These are phyloP conservation scores for Cucurbita pepo DNA, from an alignment of 306 rosid species.

Conservation along the genomic window DNA sequence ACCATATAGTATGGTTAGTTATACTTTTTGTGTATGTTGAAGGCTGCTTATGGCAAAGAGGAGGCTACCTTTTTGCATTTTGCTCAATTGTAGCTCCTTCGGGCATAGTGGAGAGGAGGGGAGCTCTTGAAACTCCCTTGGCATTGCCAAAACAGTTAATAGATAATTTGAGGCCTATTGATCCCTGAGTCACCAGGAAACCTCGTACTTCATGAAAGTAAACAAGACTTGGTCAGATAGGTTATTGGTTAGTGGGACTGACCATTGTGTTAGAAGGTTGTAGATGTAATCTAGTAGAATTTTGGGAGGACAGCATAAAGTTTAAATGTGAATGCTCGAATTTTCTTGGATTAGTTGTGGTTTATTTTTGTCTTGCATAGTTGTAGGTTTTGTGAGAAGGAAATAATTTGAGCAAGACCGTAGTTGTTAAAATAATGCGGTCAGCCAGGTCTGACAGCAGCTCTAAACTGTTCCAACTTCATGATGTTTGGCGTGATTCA, in stretches of 20 bases:
- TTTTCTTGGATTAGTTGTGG: not conserved
- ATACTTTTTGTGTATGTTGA: not conserved
- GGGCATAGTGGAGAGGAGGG: not conserved
- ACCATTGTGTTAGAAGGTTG: not conserved
- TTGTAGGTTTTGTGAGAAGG: not conserved
- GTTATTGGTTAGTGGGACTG: not conserved
- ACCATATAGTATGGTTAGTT: not conserved
- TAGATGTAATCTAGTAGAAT: not conserved
- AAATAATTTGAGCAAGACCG: not conserved
- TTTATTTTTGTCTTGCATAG: not conserved
- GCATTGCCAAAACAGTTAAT: not conserved
- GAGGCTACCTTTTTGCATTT: not conserved
- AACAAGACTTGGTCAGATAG: not conserved
- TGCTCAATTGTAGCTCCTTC: not conserved
- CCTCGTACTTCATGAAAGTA: not conserved
- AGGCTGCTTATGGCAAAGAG: not conserved
- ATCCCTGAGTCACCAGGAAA: not conserved
- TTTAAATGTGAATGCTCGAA: not conserved
- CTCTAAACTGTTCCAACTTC: not conserved
- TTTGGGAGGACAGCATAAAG: not conserved
- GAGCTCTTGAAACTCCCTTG: not conserved
- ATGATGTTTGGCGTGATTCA: not conserved
- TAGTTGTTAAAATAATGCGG: not conserved
- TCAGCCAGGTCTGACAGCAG: not conserved
- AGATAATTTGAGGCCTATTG: too few relatives aligned